Conservation (phyloP, 148 eudicot species). For the Dysphania ambrosioides region DNA sequence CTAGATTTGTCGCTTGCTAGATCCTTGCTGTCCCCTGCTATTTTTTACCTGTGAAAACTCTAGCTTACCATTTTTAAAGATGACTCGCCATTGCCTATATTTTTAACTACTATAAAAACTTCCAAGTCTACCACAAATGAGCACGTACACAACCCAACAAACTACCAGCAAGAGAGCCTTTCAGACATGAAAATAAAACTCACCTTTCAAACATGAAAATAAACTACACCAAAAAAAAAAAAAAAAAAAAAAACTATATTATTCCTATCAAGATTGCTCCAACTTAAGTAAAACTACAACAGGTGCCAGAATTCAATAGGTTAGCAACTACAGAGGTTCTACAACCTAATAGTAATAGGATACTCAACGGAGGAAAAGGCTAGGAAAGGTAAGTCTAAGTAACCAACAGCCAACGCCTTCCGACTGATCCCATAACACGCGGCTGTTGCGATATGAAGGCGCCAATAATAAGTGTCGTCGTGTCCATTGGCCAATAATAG, state of each 20-base stretch:
- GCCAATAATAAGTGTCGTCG: conserved; percentile 9
- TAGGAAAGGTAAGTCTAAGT: conserved; percentile 11
- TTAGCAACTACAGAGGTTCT: background rate
- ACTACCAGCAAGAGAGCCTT: conserved; percentile 7
- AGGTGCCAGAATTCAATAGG: background rate
- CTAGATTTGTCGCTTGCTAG: conserved; percentile 9
- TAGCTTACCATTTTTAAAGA: background rate
- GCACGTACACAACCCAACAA: conserved; percentile 18
- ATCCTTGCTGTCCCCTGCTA: background rate
- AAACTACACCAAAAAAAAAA: background rate
- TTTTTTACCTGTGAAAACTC: background rate
- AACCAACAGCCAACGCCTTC: conserved; percentile 5
- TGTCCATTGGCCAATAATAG: background rate
- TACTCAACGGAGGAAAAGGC: conserved; percentile 6
- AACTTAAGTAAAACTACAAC: background rate
- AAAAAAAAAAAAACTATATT: background rate
- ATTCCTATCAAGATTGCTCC: background rate
- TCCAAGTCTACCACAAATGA: conserved; percentile 6
- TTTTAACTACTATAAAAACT: background rate
- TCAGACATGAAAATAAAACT: conserved; percentile 5
- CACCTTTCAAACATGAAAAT: background rate
- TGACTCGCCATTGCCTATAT: conserved; percentile 8
- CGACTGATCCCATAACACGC: conserved; percentile 10
- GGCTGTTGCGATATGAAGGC: background rate
- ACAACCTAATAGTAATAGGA: background rate